Conservation (phyloP, 2,329 filamentous ascomycete genomes). For the Diatrype stigma region DNA sequence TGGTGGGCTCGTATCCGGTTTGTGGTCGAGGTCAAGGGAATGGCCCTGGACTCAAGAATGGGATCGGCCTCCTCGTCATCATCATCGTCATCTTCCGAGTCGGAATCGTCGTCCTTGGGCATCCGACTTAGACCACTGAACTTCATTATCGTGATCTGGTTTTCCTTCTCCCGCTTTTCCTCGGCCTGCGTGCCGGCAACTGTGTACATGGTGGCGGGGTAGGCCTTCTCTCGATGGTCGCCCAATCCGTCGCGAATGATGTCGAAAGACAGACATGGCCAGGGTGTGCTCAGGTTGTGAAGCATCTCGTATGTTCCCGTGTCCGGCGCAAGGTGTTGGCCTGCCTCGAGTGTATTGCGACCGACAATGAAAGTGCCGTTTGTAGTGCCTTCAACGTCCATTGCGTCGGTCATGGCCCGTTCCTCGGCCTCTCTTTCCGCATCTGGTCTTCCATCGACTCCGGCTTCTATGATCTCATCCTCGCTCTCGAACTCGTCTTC, state of each 20-base stretch:
- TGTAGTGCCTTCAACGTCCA: conserved; percentile 75
- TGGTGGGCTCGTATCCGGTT: conserved; percentile 92
- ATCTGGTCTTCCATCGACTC: conserved; percentile 88
- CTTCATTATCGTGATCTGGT: conserved; percentile 94
- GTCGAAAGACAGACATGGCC: conserved; percentile 97
- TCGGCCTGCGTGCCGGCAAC: conserved; percentile 94
- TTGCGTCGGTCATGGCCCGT: conserved; percentile 64
- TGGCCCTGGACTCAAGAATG: conserved; percentile 87
- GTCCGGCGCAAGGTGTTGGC: conserved; percentile 88
- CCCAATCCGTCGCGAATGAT: conserved; percentile 82
- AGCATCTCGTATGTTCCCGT: conserved; percentile 97
- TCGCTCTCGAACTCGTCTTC: conserved; percentile 85
- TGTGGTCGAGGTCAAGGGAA: conserved; percentile 80
- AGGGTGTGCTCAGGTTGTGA: conserved; percentile 87
- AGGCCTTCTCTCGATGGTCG: conserved; percentile 78
- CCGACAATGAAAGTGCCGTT: conserved; percentile 93
- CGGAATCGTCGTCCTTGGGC: conserved; percentile 66
- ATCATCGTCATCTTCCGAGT: conserved; percentile 64
- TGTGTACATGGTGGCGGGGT: conserved; percentile 91
- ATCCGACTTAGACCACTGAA: conserved; percentile 87
- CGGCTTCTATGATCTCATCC: conserved; percentile 90
- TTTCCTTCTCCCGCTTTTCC: conserved; percentile 69
- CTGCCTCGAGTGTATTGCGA: conserved; percentile 82
- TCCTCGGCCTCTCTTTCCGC: conserved; percentile 90
- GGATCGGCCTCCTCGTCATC: conserved; percentile 79